Conservation (phyloP, 768 basidiomycete genomes). For the Panaeolus cyanescens region DNA sequence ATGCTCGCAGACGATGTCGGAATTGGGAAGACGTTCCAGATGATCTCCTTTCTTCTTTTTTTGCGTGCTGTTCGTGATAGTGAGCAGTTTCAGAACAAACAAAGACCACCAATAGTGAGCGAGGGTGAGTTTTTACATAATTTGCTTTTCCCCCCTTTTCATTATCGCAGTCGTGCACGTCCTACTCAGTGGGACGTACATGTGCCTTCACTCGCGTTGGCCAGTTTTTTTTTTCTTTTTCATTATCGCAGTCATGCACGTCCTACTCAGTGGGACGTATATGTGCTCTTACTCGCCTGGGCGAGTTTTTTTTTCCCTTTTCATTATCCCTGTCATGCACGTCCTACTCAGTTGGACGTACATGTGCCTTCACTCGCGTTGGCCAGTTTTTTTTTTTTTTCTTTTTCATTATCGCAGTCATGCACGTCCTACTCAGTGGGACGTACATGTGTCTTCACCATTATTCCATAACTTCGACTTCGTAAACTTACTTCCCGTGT, state of each 20-base stretch:
- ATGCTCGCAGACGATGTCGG: conserved; percentile 16
- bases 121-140: neutral
- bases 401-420: neutral
- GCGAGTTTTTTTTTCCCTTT: neutral
- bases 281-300: neutral
- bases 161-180: neutral
- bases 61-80: neutral
- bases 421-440: neutral
- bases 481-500: no score
- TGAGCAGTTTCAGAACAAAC: neutral
- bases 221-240: neutral
- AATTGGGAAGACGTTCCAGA: conserved; percentile 20
- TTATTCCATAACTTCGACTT: no score
- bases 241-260: neutral
- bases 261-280: neutral
- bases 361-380: neutral
- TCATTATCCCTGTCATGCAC: neutral
- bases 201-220: neutral
- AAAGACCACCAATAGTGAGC: neutral
- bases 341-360: neutral
- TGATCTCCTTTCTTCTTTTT: conserved; percentile 13
- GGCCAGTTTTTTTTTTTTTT: neutral
- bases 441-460: neutral
- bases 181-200: neutral
- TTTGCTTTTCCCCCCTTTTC: neutral